phyloP scores from a whole-genome alignment of 2,329 filamentous ascomycete species.

The Alternaria angustiovoidea region DNA sequence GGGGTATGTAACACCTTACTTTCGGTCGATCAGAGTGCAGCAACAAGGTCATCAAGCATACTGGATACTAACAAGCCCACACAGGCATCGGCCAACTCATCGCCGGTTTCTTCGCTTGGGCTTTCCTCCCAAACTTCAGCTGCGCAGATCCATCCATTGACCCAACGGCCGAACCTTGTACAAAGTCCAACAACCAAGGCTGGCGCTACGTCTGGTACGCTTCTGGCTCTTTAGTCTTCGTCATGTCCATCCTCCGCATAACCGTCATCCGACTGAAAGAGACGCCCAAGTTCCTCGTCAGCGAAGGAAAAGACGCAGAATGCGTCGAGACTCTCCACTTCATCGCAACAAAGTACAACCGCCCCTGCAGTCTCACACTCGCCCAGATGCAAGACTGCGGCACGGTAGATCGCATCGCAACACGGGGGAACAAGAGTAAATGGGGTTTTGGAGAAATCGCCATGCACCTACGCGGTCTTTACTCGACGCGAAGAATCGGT shows the following conservation, averaged over 20 bases:
- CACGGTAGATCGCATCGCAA: slow-evolving; percentile 27
- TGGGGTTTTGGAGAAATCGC: slow-evolving; percentile 52
- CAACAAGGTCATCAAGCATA: no score
- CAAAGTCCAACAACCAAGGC: slow-evolving; percentile 61
- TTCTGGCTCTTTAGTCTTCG: slow-evolving; percentile 62
- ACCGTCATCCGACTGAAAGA: slow-evolving; percentile 63
- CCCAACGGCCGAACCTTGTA: slow-evolving; percentile 56
- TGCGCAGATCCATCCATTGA: slow-evolving; percentile 50
- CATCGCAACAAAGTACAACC: slow-evolving; percentile 62
- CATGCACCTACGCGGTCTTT: slow-evolving; percentile 71
- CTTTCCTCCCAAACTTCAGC: slow-evolving; percentile 60
- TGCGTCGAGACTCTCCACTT: slow-evolving; percentile 59
- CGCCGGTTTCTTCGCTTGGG: slow-evolving; percentile 64
- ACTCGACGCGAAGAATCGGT: slow-evolving; percentile 66
- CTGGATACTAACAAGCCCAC: neutral
- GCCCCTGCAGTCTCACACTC: slow-evolving; percentile 61
- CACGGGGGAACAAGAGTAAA: slow-evolving; percentile 39
- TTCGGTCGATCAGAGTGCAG: neutral
- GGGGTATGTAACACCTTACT: slow-evolving; percentile 47
- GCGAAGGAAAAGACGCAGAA: slow-evolving; percentile 62
- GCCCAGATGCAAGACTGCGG: slow-evolving; percentile 60
- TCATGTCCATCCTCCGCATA: slow-evolving; percentile 62
- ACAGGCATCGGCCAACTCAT: slow-evolving; percentile 59
- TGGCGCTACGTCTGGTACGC: slow-evolving; percentile 67
- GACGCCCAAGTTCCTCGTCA: slow-evolving; percentile 65